Evolutionary conservation across 441 rosid species (phyloP), one percentile per base, ranked within the genome.

Genomic region (Populus hybrid): DNA sequence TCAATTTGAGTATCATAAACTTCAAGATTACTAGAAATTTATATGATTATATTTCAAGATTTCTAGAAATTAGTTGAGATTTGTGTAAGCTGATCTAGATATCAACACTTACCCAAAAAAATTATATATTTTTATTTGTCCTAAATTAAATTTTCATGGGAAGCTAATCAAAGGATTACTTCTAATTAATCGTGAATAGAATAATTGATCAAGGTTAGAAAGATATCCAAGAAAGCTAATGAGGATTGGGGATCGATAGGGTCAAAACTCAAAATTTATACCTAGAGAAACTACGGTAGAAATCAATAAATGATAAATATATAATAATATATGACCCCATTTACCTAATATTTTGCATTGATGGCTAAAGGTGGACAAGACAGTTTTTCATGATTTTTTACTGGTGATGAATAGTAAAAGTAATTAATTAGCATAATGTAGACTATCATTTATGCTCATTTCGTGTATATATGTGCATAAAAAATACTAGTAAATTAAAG

Each of bases 81-180:
- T 0, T 0, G 0, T 2, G 0, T 40, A 40, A 40, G 0, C 1
- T 40, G 0, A 0, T 40, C 1, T 40, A 0, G 3, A 40, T 9
- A 9, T 2, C 1, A 0, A 2, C 0, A 0, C 0, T 40, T 9
- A 40, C 2, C 1, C 1, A 12, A 4, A 46, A 12, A 7, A 1
- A 38, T 36, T 26, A 26, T 26, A 36, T 42, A 12, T 46, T 4
- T 46, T 14, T 46, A 50, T 50, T 50, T 50, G 2, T 16, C 7
- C 0, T 16, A 0, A 16, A 50, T 50, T 5, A 50, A 14, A 50
- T 16, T 50, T 46, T 46, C 1, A 4, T 14, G 6, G 0, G 19
- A 46, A 46, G 57, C 7, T 4, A 1, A 4, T 46, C 19, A 1
- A 46, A 46, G 6, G 57, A 14, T 46, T 14, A 14, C 57, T 46